Evolutionary conservation across 2,329 filamentous ascomycete genomes (phyloP).

Genomic region (Colletotrichum sp.): DNA sequence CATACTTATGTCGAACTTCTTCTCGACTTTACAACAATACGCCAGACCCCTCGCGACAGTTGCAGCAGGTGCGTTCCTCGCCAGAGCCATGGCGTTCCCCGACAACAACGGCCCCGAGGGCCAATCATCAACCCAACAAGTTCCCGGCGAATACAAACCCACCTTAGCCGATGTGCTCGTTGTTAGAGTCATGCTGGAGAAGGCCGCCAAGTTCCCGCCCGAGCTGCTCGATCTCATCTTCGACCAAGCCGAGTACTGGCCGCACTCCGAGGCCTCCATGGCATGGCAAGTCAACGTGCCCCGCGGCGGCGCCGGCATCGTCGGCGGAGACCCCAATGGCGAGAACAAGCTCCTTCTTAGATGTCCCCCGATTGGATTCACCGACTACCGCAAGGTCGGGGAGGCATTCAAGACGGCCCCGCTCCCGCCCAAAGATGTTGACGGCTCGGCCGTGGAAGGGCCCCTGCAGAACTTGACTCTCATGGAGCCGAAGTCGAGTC

Average conservation of each 20-base stretch:
- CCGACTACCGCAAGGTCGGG: slow-evolving; percentile 6
- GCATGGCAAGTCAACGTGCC: slow-evolving; percentile 25
- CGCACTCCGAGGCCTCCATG: slow-evolving; percentile 45
- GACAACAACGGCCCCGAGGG: neutral
- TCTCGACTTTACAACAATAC: slow-evolving; percentile 4
- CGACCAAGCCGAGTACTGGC: slow-evolving; percentile 69
- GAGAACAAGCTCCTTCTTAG: slow-evolving; percentile 41
- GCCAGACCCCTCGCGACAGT: neutral
- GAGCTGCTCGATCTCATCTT: slow-evolving; percentile 63
- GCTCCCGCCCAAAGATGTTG: neutral
- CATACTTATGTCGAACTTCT: neutral
- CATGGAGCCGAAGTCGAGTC: neutral
- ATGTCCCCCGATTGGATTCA: slow-evolving; percentile 39
- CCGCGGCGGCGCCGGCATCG: slow-evolving; percentile 25
- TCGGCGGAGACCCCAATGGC: slow-evolving; percentile 21
- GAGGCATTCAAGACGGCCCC: slow-evolving; percentile 9
- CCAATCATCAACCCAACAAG: neutral
- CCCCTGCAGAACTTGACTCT: neutral
- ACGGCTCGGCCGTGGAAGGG: neutral
- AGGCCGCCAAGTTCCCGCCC: slow-evolving; percentile 49
- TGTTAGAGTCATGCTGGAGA: slow-evolving; percentile 52
- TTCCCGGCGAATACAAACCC: slow-evolving; percentile 32
- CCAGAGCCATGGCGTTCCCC: neutral
- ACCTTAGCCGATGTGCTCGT: slow-evolving; percentile 53
- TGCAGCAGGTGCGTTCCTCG: neutral